phyloP scores from a whole-genome alignment of 495 filamentous ascomycete genomes.

The Annulohypoxylon bovei region DNA sequence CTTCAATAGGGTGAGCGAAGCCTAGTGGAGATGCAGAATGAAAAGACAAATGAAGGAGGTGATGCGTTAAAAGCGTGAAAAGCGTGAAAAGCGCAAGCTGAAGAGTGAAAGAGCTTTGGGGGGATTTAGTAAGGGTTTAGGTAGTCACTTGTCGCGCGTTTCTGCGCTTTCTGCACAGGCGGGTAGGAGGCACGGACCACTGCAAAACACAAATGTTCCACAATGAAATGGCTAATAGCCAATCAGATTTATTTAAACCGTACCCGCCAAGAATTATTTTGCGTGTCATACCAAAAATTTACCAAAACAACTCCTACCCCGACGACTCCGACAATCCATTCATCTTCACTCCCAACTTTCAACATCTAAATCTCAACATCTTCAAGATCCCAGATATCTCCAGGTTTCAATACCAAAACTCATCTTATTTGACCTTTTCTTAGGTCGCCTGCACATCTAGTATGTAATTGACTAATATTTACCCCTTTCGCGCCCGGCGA shows the following conservation, averaged over 20 bases:
- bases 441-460: constrained; percentile 27
- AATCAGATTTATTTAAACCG: constrained; percentile 32
- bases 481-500: background rate
- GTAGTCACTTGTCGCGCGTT: constrained; percentile 42
- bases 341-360: constrained; percentile 41
- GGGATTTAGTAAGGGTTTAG: constrained; percentile 36
- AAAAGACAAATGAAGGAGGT: constrained; percentile 10
- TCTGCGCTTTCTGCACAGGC: constrained; percentile 25
- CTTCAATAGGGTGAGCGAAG: background rate
- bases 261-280: constrained; percentile 27
- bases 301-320: constrained; percentile 44
- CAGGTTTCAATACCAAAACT: constrained; percentile 3
- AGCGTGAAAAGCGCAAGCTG: constrained; percentile 37
- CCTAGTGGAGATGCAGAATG: background rate
- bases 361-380: constrained; percentile 37
- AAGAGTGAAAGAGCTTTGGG: constrained; percentile 27
- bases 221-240: constrained; percentile 1
- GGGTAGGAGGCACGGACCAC: constrained; percentile 39
- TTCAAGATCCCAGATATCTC: constrained; percentile 5
- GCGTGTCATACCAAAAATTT: constrained; percentile 44
- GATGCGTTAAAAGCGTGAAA: background rate
- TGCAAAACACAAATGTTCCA: constrained; percentile 33
- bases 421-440: background rate
- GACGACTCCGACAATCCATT: constrained; percentile 36
- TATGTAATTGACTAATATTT: constrained; percentile 37